Evolutionary conservation across 2,329 filamentous ascomycete genomes (phyloP).

Genomic region (Geosmithia putterillii): DNA sequence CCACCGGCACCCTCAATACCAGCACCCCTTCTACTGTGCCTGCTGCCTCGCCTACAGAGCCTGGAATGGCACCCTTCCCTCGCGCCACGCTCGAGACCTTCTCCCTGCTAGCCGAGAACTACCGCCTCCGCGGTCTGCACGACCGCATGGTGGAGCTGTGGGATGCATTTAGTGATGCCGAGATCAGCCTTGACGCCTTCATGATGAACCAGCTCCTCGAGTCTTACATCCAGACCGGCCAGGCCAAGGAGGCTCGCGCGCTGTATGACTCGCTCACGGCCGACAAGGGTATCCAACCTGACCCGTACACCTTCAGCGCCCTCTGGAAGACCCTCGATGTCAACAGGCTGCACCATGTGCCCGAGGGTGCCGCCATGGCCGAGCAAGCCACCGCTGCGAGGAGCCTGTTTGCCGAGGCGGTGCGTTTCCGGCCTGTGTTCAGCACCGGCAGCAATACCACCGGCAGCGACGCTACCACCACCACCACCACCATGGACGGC

Average conservation of each 20-base stretch:
- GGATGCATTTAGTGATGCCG: conserved; percentile 47
- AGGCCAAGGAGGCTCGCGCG: conserved; percentile 37
- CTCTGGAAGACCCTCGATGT: conserved; percentile 49
- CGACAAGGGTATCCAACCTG: conserved; percentile 39
- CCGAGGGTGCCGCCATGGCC: conserved; percentile 11
- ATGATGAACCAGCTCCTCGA: conserved; percentile 72
- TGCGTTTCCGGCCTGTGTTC: conserved; percentile 34
- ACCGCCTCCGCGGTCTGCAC: conserved; percentile 49
- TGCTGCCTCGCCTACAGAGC: no score
- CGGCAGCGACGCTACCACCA: conserved; percentile 15
- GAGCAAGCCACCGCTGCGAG: conserved; percentile 22
- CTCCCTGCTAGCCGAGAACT: conserved; percentile 60
- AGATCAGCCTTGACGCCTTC: conserved; percentile 57
- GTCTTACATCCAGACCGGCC: conserved; percentile 48
- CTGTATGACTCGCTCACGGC: conserved; percentile 43
- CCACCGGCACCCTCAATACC: conserved; percentile 1
- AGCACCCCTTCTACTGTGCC: no score
- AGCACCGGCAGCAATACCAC: conserved; percentile 22
- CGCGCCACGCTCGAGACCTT: conserved; percentile 68
- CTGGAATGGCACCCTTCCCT: conserved; percentile 22
- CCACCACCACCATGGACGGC: conserved; percentile 19
- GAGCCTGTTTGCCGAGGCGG: conserved; percentile 32
- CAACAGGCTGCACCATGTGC: conserved; percentile 31
- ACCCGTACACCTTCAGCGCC: conserved; percentile 56
- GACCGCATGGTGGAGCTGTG: conserved; percentile 47